A percentile compares a stretch with the other conserved stretches of the same genome.
phyloP scores from a whole-genome alignment of 1,284 basidiomycete species.

The Trametes sp. region DNA sequence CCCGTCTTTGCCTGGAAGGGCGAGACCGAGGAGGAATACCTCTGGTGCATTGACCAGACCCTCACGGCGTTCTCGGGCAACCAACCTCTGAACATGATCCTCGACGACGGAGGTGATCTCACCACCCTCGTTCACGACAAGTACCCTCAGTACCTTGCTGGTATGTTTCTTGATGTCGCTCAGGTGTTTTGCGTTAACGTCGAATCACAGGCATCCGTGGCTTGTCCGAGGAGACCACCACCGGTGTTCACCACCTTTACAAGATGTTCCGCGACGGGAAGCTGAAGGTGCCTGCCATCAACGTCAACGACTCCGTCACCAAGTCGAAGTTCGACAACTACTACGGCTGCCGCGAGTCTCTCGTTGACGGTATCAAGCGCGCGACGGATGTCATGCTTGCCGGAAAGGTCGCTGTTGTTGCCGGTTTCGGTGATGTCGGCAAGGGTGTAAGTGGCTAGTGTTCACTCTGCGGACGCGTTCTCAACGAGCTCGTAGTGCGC shows the following conservation, averaged over 20 bases:
- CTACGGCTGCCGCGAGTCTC: slow-evolving; percentile 99
- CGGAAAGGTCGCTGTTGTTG: slow-evolving; percentile 98
- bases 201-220: slow-evolving; percentile 76
- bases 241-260: slow-evolving; percentile 99
- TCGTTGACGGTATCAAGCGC: slow-evolving; percentile 99
- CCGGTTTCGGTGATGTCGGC: slow-evolving; percentile 98
- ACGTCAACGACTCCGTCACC: slow-evolving; percentile 99
- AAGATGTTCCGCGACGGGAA: slow-evolving; percentile 95
- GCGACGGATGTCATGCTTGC: slow-evolving; percentile 99
- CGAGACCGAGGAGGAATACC: slow-evolving; percentile 99
- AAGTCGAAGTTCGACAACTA: slow-evolving; percentile 99
- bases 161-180: slow-evolving; percentile 46
- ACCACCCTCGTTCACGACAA: slow-evolving; percentile 97
- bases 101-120: slow-evolving; percentile 99
- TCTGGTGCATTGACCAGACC: slow-evolving; percentile 98
- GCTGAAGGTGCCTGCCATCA: slow-evolving; percentile 98
- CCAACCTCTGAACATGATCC: slow-evolving; percentile 96
- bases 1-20: slow-evolving; percentile 99
- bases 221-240: slow-evolving; percentile 99
- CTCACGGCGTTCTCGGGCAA: slow-evolving; percentile 83
- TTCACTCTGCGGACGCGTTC: not conserved
- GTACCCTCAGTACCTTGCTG: slow-evolving; percentile 87
- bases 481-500: slow-evolving; percentile 73
- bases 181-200: not conserved
- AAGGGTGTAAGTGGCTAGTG: slow-evolving; percentile 81